Conservation (phyloP, 2,329 filamentous ascomycete genomes). For the Epichloe gansuensis region DNA sequence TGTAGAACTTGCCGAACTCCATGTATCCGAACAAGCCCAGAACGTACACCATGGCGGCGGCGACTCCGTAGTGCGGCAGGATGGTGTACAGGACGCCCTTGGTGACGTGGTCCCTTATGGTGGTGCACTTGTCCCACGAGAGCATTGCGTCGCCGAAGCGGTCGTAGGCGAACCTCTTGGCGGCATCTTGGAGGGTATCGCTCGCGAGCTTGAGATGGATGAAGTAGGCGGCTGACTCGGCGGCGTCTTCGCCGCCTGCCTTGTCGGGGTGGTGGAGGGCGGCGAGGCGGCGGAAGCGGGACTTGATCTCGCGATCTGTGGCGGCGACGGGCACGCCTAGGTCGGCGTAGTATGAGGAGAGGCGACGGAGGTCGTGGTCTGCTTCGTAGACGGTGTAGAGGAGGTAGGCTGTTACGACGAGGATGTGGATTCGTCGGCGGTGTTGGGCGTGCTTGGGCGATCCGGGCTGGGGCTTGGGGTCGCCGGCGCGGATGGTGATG, state of each 20-base stretch:
- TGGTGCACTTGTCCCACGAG: slow-evolving; percentile 52
- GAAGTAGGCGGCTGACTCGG: slow-evolving; percentile 42
- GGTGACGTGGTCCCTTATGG: slow-evolving; percentile 60
- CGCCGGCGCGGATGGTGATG: slow-evolving; percentile 79
- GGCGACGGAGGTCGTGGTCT: slow-evolving; percentile 62
- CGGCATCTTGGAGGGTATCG: slow-evolving; percentile 69
- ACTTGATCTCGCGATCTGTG: slow-evolving; percentile 67
- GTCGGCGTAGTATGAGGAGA: slow-evolving; percentile 67
- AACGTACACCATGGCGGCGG: slow-evolving; percentile 45
- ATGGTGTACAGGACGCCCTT: slow-evolving; percentile 48
- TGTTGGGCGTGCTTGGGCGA: slow-evolving; percentile 58
- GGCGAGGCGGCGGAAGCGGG: slow-evolving; percentile 67
- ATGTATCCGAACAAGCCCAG: slow-evolving; percentile 55
- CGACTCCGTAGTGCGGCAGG: slow-evolving; percentile 48
- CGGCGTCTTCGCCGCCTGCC: slow-evolving; percentile 27
- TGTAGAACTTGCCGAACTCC: slow-evolving; percentile 53
- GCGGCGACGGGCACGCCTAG: slow-evolving; percentile 59
- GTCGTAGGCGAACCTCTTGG: slow-evolving; percentile 76
- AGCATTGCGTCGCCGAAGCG: slow-evolving; percentile 67
- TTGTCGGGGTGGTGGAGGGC: slow-evolving; percentile 79
- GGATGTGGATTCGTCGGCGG: slow-evolving; percentile 70
- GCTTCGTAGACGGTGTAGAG: slow-evolving; percentile 88
- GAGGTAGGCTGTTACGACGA: slow-evolving; percentile 75
- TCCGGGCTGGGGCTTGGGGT: slow-evolving; percentile 62
- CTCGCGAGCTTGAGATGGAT: slow-evolving; percentile 73